Base-by-base conservation (phyloP, 2,329 filamentous ascomycete genomes). In the Zalaria sp. region DNA sequence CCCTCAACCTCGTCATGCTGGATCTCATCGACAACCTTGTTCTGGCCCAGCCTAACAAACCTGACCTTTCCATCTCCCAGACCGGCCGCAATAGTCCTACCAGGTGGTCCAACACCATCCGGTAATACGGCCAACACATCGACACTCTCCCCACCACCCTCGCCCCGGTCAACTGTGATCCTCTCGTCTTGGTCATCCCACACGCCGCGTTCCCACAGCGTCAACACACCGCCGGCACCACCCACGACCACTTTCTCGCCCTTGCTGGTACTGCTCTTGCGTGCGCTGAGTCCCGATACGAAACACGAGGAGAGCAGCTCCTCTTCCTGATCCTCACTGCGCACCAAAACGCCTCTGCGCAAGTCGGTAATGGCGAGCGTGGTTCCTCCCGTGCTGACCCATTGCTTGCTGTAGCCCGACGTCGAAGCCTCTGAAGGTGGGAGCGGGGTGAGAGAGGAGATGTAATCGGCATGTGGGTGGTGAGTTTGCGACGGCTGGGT, bases 111-210 rank as follows among this genome's bases (percentile, higher is more conserved):
- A 34, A 88, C 67, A 11, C 74, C 75, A 29, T 81, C 75, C 0
- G 87, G 86, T 11, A 91, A 67, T 40, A 81, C 62, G 1, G 76
- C 71, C 46, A 95, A 67, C n/a, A 78, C 73, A 55, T 96, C 89
- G 35, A 95, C 65, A 45, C 83, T 85, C 59, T 93, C 87, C 36
- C 76, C 84, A 5, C 77, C 81, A 18, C 69, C 73, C 6, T 68
- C 63, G 5, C 37, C 34, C 27, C 65, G 61, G 49, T 86, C 79
- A 5, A 95, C 77, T 38, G 83, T 77, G 53, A 95, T 83, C 40
- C 87, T 75, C 63, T 93, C 87, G 51, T 93, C 84, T 58, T 94
- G 86, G 58, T 96, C 89, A 55, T 93, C 88, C 89, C 91, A 96
- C 1, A 83, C 77, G 1, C 89, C 89, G 50, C 81, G 82, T 60